phyloP scores from a whole-genome alignment of 1,284 basidiomycete genomes.

The Takashimella tepidaria region DNA sequence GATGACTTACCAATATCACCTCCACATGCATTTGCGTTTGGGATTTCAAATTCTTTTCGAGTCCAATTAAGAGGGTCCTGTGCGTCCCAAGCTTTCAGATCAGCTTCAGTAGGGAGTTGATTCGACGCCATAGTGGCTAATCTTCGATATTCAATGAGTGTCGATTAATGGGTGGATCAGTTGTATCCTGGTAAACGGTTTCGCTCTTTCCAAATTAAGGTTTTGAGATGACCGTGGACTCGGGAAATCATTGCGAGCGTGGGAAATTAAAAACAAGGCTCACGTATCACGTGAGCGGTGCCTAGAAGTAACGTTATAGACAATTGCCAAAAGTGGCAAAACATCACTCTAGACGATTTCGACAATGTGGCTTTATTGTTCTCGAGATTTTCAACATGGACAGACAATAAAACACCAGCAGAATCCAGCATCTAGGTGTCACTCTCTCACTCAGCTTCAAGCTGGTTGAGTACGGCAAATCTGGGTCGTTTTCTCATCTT shows the following conservation, averaged over 20 bases:
- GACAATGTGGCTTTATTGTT: neutral
- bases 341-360: neutral
- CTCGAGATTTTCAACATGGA: too few species aligned
- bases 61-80: slow-evolving; percentile 46
- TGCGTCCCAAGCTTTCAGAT: slow-evolving; percentile 27
- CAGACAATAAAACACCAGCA: too few species aligned
- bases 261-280: neutral
- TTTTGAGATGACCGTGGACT: too few species aligned
- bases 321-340: neutral
- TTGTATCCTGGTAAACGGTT: too few species aligned
- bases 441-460: too few species aligned
- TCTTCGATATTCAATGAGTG: too few species aligned
- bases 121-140: neutral
- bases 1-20: slow-evolving; percentile 40
- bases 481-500: too few species aligned
- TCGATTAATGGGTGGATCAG: too few species aligned
- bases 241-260: too few species aligned
- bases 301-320: neutral
- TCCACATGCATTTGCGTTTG: slow-evolving; percentile 38
- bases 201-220: too few species aligned
- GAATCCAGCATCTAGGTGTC: too few species aligned
- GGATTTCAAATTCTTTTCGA: slow-evolving; percentile 45
- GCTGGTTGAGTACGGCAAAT: too few species aligned
- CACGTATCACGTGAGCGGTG: neutral
- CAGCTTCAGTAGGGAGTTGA: slow-evolving; percentile 1